Evolutionary conservation across 2,329 filamentous ascomycete species (phyloP).

Genomic region (Sphaerulina populicola): DNA sequence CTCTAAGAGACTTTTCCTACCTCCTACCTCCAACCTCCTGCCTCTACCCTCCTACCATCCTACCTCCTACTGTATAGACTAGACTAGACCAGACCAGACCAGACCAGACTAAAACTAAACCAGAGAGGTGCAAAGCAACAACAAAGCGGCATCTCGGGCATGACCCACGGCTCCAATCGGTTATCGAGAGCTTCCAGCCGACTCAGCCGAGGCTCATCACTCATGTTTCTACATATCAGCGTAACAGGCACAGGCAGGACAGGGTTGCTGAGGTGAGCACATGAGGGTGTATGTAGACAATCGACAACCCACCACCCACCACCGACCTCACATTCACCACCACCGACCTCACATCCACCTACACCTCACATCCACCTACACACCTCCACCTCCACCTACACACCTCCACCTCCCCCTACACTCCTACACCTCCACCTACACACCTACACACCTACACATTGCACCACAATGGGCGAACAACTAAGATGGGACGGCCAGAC

Average conservation of each 20-base stretch:
- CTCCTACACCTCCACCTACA: background rate
- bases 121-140: background rate
- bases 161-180: background rate
- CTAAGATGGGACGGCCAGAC: constrained; percentile 82
- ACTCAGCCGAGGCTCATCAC: background rate
- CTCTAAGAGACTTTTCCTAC: no score
- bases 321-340: no score
- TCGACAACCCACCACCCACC: constrained; percentile 1
- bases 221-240: background rate
- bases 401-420: background rate
- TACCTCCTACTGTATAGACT: no score
- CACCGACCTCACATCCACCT: no score
- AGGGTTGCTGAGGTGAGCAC: background rate
- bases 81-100: no score
- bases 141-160: background rate
- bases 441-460: background rate
- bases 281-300: no score
- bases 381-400: no score
- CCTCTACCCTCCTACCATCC: no score
- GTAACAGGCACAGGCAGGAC: background rate
- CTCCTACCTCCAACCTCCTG: no score
- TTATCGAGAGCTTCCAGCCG: background rate
- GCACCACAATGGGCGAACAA: constrained; percentile 51
- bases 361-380: no score
- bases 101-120: no score